A percentile compares a stretch with the other conserved stretches of the same genome.
Evolutionary conservation across 2,329 filamentous ascomycete species (phyloP).

Genomic region (Ceratocystis albifundus): DNA sequence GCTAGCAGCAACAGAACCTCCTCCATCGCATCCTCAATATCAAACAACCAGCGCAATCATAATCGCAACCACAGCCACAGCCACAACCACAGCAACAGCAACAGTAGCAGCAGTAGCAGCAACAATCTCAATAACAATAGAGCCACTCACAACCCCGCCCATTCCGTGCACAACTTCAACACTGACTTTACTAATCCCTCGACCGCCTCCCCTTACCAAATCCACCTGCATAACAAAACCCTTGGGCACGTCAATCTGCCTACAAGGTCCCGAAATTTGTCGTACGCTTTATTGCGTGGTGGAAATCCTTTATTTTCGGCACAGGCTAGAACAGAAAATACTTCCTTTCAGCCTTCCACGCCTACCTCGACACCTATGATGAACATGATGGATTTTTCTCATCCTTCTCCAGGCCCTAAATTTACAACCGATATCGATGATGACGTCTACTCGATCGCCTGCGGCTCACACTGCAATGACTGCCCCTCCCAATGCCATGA

Average conservation of each 20-base stretch:
- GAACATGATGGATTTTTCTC: constrained; percentile 8
- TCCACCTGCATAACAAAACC: constrained; percentile 8
- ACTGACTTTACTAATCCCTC: background rate
- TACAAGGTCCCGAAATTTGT: constrained; percentile 3
- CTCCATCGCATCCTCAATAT: background rate
- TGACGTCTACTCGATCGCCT: constrained; percentile 30
- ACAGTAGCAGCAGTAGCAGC: background rate
- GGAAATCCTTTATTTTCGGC: constrained; percentile 12
- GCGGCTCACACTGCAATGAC: constrained; percentile 31
- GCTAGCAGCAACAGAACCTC: background rate
- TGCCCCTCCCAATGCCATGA: constrained; percentile 32
- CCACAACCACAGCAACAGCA: background rate
- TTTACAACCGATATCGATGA: constrained; percentile 23
- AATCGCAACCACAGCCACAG: background rate
- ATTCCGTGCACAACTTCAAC: constrained; percentile 11
- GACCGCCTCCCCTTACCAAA: constrained; percentile 7
- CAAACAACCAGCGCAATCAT: background rate
- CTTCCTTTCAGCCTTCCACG: background rate
- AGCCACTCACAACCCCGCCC: background rate
- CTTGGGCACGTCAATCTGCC: constrained; percentile 8
- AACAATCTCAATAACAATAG: background rate
- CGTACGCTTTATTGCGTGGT: background rate
- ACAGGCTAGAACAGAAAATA: background rate
- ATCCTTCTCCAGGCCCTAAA: background rate
- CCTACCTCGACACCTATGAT: constrained; percentile 5